These are phyloP conservation scores for Termitomyces sp. DNA, from an alignment of 768 basidiomycete genomes.

Conservation along the genomic window DNA sequence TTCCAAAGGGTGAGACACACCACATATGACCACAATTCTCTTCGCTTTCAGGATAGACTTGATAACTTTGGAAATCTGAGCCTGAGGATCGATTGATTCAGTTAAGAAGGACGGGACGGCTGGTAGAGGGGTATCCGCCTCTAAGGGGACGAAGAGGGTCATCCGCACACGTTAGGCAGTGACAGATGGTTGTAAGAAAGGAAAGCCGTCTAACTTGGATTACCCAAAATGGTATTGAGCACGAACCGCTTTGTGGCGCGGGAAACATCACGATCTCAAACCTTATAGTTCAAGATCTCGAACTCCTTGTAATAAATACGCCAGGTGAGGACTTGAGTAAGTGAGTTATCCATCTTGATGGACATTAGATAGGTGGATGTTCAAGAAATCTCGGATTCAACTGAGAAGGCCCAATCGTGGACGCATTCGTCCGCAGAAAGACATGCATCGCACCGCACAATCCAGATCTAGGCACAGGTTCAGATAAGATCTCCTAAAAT, in stretches of 20 bases:
- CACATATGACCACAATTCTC: slow-evolving; percentile 82
- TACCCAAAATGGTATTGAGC: slow-evolving; percentile 10
- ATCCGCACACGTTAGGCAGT: slow-evolving; percentile 25
- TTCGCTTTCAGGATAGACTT: slow-evolving; percentile 73
- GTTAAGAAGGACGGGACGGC: slow-evolving; percentile 51
- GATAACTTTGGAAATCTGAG: slow-evolving; percentile 48
- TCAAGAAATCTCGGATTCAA: too few species aligned
- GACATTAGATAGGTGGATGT: background rate
- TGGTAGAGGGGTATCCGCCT: slow-evolving; percentile 39
- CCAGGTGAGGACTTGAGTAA: background rate
- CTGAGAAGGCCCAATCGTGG: too few species aligned
- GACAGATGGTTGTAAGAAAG: slow-evolving; percentile 13
- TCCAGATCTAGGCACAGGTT: background rate
- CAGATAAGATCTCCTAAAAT: background rate
- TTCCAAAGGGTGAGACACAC: slow-evolving; percentile 36
- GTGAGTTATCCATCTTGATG: background rate
- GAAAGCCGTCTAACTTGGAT: slow-evolving; percentile 7
- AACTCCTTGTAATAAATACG: too few species aligned
- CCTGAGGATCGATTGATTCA: slow-evolving; percentile 34
- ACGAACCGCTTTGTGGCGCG: slow-evolving; percentile 16
- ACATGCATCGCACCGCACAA: background rate
- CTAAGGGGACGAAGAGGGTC: slow-evolving; percentile 64
- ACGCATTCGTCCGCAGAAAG: background rate
- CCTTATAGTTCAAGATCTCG: background rate
- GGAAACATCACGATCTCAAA: slow-evolving; percentile 12